Percentiles rank a stretch among this genome's conserved stretches.
phyloP scores from a whole-genome alignment of 139 green algal species.

The Tetradesmus obliquus region DNA sequence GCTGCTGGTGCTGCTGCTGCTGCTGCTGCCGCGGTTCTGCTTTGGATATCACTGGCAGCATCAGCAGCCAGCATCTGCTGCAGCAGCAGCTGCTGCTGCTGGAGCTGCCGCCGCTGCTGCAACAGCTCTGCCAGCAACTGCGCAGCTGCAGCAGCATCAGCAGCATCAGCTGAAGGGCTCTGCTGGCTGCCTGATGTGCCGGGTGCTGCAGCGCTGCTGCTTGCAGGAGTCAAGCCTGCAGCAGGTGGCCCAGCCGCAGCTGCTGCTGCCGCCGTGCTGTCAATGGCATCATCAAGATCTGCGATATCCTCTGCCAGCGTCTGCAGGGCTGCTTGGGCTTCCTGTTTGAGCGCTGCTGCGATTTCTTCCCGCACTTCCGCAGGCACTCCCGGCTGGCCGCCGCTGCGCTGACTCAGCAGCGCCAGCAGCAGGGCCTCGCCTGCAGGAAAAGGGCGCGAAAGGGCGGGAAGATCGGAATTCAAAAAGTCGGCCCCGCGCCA shows the following conservation, averaged over 20 bases:
- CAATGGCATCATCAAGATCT: neutral
- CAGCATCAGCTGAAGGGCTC: neutral
- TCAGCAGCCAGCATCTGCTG: neutral
- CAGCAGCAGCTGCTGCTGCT: slow-evolving; percentile 1
- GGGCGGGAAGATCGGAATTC: too few relatives aligned
- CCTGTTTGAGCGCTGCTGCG: neutral
- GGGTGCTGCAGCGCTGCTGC: neutral
- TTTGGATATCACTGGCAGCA: neutral
- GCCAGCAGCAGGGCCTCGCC: neutral
- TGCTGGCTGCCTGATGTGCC: neutral
- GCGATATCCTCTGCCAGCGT: neutral
- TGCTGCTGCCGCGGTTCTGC: neutral
- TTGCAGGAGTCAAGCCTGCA: neutral
- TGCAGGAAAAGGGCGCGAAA: neutral
- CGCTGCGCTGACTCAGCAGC: neutral
- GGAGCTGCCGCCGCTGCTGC: neutral
- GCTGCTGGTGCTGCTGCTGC: slow-evolving; percentile 14
- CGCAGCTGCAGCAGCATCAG: neutral
- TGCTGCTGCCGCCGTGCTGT: neutral
- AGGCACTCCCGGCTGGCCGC: neutral
- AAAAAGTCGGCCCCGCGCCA: too few relatives aligned
- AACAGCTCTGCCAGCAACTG: neutral
- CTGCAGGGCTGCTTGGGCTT: neutral
- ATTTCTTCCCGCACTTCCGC: neutral
- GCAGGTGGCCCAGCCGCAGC: neutral